phyloP scores from a whole-genome alignment of 352 stramenopile species.

The Thalassiosira exigua region DNA sequence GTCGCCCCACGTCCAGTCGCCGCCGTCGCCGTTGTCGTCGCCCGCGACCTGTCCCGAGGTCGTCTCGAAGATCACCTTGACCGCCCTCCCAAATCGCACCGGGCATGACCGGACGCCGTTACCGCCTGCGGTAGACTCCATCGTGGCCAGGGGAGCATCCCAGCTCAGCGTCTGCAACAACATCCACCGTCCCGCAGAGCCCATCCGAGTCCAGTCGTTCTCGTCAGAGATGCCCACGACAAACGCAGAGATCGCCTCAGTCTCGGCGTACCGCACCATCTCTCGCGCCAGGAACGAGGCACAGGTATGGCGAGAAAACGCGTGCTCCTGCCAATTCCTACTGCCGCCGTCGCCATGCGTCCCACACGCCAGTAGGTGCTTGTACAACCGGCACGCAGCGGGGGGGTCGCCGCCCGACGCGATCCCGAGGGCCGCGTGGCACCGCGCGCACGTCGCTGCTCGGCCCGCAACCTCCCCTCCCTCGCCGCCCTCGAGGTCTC shows the following conservation, averaged over 20 bases:
- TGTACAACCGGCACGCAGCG: slow-evolving; percentile 76
- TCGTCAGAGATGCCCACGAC: slow-evolving; percentile 34
- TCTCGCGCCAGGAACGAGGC: slow-evolving; percentile 73
- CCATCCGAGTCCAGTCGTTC: slow-evolving; percentile 17
- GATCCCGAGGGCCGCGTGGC: slow-evolving; percentile 71
- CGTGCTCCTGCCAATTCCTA: too few species aligned
- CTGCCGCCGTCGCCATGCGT: too few species aligned
- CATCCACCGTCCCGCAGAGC: slow-evolving; percentile 36
- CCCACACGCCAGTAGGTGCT: slow-evolving; percentile 68
- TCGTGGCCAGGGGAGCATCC: slow-evolving; percentile 61
- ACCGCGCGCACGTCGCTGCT: slow-evolving; percentile 70
- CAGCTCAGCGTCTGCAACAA: slow-evolving; percentile 70
- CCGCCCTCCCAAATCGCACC: slow-evolving; percentile 48
- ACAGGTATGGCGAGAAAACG: slow-evolving; percentile 47
- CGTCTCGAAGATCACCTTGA: slow-evolving; percentile 78
- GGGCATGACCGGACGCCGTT: background rate
- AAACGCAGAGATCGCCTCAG: slow-evolving; percentile 78
- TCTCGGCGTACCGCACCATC: slow-evolving; percentile 79
- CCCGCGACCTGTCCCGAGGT: slow-evolving; percentile 21
- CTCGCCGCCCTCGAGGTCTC: too few species aligned
- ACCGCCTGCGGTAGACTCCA: slow-evolving; percentile 9
- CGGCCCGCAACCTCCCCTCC: slow-evolving; percentile 28
- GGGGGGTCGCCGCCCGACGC: slow-evolving; percentile 58
- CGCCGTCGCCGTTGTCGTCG: slow-evolving; percentile 1
- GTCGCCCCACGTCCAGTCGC: slow-evolving; percentile 70